phyloP scores from a whole-genome alignment of 805 yeast genomes.

The Barnettozyma californica region DNA sequence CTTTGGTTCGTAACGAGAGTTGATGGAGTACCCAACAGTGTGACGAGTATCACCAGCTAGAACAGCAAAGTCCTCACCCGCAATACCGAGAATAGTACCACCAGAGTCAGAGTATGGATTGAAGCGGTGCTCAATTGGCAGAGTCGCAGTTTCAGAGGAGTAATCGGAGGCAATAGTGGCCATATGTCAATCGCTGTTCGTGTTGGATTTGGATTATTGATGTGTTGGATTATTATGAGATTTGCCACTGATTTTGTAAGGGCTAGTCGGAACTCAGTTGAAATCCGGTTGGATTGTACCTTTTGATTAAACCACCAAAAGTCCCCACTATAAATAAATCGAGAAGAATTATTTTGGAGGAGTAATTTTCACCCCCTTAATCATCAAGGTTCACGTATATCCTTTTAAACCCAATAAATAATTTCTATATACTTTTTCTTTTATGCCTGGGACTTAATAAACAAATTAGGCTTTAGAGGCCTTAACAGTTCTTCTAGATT shows the following conservation, averaged over 20 bases:
- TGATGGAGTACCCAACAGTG: slow-evolving; percentile 88
- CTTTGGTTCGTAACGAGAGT: slow-evolving; percentile 88
- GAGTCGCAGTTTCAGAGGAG: slow-evolving; percentile 9
- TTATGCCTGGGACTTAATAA: background rate
- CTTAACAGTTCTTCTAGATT: slow-evolving; percentile 58
- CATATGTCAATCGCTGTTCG: background rate
- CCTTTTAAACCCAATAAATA: background rate
- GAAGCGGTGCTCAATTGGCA: slow-evolving; percentile 86
- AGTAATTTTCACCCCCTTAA: no score
- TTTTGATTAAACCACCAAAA: no score
- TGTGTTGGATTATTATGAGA: background rate
- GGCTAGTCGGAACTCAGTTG: background rate
- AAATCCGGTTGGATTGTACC: background rate
- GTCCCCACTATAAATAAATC: no score
- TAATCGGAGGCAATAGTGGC: slow-evolving; percentile 1
- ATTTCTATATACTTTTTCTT: background rate
- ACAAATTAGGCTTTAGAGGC: background rate
- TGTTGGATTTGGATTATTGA: background rate
- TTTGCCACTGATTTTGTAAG: slow-evolving; percentile 1
- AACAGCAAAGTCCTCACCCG: slow-evolving; percentile 95
- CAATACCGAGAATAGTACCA: slow-evolving; percentile 95
- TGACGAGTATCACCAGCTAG: slow-evolving; percentile 98
- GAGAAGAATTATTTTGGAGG: no score
- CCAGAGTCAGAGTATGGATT: slow-evolving; percentile 95
- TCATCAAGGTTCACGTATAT: background rate